Base-by-base conservation (phyloP, 169 alveolate genomes). In the Cryptosporidium canis region DNA sequence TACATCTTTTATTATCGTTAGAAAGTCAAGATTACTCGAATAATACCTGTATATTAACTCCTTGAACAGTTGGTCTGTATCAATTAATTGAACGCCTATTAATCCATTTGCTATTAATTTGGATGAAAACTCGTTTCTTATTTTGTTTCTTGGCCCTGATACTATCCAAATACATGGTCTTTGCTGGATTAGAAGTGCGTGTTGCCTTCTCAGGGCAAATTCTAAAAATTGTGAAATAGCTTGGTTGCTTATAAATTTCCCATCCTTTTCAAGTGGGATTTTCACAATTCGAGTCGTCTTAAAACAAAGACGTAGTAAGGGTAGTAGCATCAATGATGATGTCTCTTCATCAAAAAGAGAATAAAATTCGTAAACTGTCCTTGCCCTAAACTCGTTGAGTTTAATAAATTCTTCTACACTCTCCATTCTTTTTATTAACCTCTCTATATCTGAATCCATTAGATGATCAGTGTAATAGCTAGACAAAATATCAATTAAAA, bases 101-200 rank as follows among this genome's bases (percentile, higher is more conserved):
- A 77, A n/a, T 21, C 72, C 72, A 43, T 53, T 41, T 39, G 9
- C 63, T 21, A 77, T 31, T 41, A 77, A 43, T 37, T 7, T 77
- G 5, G 44, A 58, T 3, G 39, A 21, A 39, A 77, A 43, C 12
- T 55, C 51, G 29, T 58, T 45, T 56, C 47, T 55, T n/a, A 77
- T 8, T 35, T 77, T 8, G 48, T 61, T 56, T 16, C 14, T 37
- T 12, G 87, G 72, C 1, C 77, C 72, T 29, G 16, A 55, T 43
- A 77, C 21, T 14, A 77, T 77, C 87, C 87, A 77, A 18, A 77
- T 61, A 3, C 51, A 77, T 29, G 87, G 87, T 58, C 87, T 55
- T 21, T 61, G 33, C 14, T 77, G 87, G 18, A 61, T 43, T 77
- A 44, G n/a, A 35, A 77, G 35, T 58, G 87, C 65, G 21, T 29